A percentile compares a stretch with the other conserved stretches of the same genome.
Conservation (phyloP, 2,329 filamentous ascomycete species). For the Tricladium varicosporioides region DNA sequence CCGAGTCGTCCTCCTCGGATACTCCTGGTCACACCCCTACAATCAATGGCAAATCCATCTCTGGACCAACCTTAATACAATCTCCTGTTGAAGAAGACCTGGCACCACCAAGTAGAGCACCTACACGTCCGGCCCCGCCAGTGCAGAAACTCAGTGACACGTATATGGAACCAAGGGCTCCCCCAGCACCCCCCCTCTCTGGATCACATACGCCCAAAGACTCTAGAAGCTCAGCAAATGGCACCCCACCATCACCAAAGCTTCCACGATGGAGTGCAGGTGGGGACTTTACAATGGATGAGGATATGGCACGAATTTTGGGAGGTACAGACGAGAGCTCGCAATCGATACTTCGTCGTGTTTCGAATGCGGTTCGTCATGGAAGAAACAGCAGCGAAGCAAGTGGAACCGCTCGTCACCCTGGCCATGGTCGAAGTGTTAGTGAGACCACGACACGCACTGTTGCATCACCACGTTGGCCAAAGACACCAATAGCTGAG, state of each 20-base stretch:
- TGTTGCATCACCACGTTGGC: conserved; percentile 66
- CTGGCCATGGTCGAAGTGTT: conserved; percentile 58
- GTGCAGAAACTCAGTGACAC: conserved; percentile 38
- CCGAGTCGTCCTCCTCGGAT: conserved; percentile 32
- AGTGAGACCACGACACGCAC: conserved; percentile 66
- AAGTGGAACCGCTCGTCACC: conserved; percentile 41
- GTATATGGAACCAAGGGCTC: conserved; percentile 36
- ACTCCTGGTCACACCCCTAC: conserved; percentile 30
- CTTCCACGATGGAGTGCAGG: conserved; percentile 74
- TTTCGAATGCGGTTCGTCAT: conserved; percentile 92
- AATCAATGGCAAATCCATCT: conserved; percentile 34
- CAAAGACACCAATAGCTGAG: conserved; percentile 60
- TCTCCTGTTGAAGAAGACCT: conserved; percentile 27
- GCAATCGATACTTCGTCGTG: conserved; percentile 78
- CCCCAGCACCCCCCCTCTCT: conserved; percentile 30
- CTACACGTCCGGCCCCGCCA: conserved; percentile 38
- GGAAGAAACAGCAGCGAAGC: conserved; percentile 80
- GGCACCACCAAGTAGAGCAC: conserved; percentile 27
- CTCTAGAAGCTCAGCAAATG: conserved; percentile 42
- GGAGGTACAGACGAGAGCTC: conserved; percentile 69
- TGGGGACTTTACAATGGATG: conserved; percentile 89
- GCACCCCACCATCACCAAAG: conserved; percentile 54
- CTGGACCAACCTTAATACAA: conserved; percentile 27
- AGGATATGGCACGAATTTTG: conserved; percentile 89
- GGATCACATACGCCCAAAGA: conserved; percentile 41